Percentiles rank a stretch among this genome's conserved stretches.
Evolutionary conservation across 768 basidiomycete genomes (phyloP).

Genomic region (Kondoa subrosea): DNA sequence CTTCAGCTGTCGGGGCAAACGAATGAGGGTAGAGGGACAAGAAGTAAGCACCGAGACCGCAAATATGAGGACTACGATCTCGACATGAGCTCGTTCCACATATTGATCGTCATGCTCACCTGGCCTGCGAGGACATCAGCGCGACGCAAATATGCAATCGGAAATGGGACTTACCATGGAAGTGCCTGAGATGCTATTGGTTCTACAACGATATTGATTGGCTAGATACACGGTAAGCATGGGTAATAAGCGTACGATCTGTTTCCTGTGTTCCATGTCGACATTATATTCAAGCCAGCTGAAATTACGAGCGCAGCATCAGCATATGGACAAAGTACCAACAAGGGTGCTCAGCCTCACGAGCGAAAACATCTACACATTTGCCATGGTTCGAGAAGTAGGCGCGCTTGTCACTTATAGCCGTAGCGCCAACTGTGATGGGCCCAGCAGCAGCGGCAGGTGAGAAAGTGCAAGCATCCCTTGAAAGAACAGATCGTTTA

Average conservation of each 20-base stretch:
- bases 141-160: too few species aligned
- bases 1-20: conserved; percentile 18
- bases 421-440: conserved; percentile 78
- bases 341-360: too few species aligned
- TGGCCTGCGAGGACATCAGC: neutral
- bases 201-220: too few species aligned
- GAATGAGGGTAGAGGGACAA: conserved; percentile 44
- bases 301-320: too few species aligned
- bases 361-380: conserved; percentile 58
- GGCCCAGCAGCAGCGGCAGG: conserved; percentile 78
- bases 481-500: conserved; percentile 43
- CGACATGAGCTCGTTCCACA: conserved; percentile 32
- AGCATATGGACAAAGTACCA: too few species aligned
- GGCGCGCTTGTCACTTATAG: conserved; percentile 35
- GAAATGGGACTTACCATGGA: conserved; percentile 33
- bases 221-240: too few species aligned
- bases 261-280: conserved; percentile 53
- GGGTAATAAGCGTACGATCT: too few species aligned
- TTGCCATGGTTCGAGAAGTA: conserved; percentile 63
- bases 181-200: conserved; percentile 67
- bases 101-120: conserved; percentile 44
- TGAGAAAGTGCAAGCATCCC: conserved; percentile 80
- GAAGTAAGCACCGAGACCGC: conserved; percentile 78
- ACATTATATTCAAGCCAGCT: conserved; percentile 62
- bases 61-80: conserved; percentile 44